phyloP scores from a whole-genome alignment of 202 grass and related monocot species.

The Carex sylvatica region DNA sequence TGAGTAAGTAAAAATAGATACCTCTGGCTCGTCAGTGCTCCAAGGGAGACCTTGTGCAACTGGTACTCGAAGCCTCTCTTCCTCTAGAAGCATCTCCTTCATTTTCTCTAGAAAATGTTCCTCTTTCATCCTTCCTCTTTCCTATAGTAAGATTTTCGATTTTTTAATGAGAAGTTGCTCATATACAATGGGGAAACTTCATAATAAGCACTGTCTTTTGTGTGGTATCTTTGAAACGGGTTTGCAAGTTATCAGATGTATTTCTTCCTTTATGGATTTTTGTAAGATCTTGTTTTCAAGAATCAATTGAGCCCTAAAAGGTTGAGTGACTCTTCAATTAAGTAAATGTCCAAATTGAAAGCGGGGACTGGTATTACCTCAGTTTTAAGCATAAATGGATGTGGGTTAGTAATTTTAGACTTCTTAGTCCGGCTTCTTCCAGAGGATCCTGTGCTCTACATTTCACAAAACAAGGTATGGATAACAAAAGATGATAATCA shows the following conservation, averaged over 20 bases:
- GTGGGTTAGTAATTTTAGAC: conserved; percentile 46
- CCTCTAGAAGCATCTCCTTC: conserved; percentile 53
- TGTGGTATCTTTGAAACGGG: neutral
- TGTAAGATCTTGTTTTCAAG: neutral
- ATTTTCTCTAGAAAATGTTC: conserved; percentile 49
- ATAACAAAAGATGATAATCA: neutral
- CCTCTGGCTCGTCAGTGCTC: conserved; percentile 78
- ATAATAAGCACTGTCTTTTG: neutral
- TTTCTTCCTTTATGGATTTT: neutral
- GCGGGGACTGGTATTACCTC: conserved; percentile 41
- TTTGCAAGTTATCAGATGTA: neutral
- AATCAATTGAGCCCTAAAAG: neutral
- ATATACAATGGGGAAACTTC: neutral
- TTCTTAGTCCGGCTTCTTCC: conserved; percentile 57
- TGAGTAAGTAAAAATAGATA: conserved; percentile 11
- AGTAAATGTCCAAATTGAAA: conserved; percentile 3
- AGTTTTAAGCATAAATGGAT: conserved; percentile 72
- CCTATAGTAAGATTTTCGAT: conserved; percentile 26
- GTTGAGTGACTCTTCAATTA: neutral
- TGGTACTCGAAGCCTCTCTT: conserved; percentile 62
- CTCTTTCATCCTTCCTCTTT: conserved; percentile 80
- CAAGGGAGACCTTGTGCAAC: conserved; percentile 64
- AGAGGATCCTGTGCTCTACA: conserved; percentile 41
- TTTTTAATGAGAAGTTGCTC: neutral
- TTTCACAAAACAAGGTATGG: neutral